Conservation (phyloP, 2,329 filamentous ascomycete genomes). For the Blastomyces emzantsi region DNA sequence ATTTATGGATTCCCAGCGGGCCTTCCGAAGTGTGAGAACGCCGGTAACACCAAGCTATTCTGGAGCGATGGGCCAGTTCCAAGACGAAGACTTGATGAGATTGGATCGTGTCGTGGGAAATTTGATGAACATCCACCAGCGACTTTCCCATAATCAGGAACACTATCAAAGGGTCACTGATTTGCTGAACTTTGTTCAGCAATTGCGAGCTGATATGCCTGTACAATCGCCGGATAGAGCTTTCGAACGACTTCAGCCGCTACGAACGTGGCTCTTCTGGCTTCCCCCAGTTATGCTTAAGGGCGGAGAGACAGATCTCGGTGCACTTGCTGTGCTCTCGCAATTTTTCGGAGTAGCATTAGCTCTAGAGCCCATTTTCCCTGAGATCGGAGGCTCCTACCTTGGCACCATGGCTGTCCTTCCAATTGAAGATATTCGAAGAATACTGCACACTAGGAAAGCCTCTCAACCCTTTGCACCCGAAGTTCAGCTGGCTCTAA, state of each 20-base stretch:
- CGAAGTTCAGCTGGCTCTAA: slow-evolving; percentile 53
- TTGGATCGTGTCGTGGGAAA: slow-evolving; percentile 59
- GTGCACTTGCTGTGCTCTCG: slow-evolving; percentile 71
- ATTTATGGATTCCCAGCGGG: slow-evolving; percentile 35
- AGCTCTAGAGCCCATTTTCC: slow-evolving; percentile 81
- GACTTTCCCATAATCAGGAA: slow-evolving; percentile 60
- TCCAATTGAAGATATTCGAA: slow-evolving; percentile 79
- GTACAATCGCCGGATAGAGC: slow-evolving; percentile 68
- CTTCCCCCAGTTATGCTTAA: slow-evolving; percentile 77
- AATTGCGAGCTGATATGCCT: slow-evolving; percentile 61
- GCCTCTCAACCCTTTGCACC: slow-evolving; percentile 49
- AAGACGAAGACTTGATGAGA: slow-evolving; percentile 60
- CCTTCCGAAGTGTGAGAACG: slow-evolving; percentile 28
- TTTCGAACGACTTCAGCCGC: slow-evolving; percentile 78
- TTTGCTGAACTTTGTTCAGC: slow-evolving; percentile 62
- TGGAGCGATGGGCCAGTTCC: slow-evolving; percentile 21
- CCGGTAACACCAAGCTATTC: slow-evolving; percentile 27
- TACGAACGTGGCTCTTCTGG: slow-evolving; percentile 94
- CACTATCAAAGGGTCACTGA: slow-evolving; percentile 60
- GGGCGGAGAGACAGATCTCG: slow-evolving; percentile 64
- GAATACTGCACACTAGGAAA: slow-evolving; percentile 61
- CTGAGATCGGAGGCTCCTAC: slow-evolving; percentile 82
- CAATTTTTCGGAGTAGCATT: slow-evolving; percentile 88
- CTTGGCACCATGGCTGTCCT: slow-evolving; percentile 70
- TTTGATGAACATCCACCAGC: slow-evolving; percentile 48